Evolutionary conservation across 108 stramenopile species (phyloP).

Genomic region (Nannochloropsis granulata): DNA sequence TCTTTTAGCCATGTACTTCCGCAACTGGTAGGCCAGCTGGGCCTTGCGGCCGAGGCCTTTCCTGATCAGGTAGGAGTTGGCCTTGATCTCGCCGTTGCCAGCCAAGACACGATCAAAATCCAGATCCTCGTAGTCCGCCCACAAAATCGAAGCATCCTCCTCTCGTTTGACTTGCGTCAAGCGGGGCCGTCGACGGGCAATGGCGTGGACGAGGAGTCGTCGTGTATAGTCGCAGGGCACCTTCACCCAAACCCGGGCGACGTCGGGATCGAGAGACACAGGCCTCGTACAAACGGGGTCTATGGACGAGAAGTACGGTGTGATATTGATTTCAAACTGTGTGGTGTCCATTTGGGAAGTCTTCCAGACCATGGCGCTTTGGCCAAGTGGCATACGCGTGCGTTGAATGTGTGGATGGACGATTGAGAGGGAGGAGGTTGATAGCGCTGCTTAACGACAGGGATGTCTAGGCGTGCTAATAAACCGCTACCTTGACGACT

Average conservation of each 20-base stretch:
- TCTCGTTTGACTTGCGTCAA: background rate
- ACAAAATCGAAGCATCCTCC: background rate
- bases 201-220: background rate
- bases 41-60: conserved; percentile 45
- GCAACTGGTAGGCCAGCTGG: conserved; percentile 27
- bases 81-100: background rate
- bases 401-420: too few relatives aligned
- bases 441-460: too few relatives aligned
- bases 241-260: background rate
- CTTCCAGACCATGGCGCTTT: background rate
- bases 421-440: too few relatives aligned
- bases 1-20: conserved; percentile 26
- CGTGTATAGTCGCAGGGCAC: background rate
- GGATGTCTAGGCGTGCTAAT: too few relatives aligned
- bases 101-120: conserved; percentile 8
- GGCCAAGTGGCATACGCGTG: too few relatives aligned
- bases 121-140: conserved; percentile 16
- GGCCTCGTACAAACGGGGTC: background rate
- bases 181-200: background rate
- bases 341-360: background rate
- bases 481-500: too few relatives aligned
- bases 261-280: background rate
- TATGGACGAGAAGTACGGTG: background rate
- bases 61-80: conserved; percentile 37
- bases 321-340: background rate